Evolutionary conservation across 306 rosid genomes (phyloP), one percentile per base, ranked within the genome.

Genomic region (Hippophae rhamnoides): DNA sequence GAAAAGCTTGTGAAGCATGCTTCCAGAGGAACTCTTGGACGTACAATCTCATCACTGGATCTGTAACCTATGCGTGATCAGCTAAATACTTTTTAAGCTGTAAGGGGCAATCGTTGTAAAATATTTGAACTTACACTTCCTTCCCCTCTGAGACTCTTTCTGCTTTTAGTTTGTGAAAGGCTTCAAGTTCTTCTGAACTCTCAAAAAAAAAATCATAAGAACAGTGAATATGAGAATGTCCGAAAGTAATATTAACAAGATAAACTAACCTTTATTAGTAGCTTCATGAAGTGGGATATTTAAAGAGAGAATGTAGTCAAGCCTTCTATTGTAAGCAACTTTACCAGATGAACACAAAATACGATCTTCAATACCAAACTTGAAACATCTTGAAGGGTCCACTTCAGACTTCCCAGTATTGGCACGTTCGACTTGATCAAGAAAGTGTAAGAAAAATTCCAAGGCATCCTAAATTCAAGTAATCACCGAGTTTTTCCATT

Each of bases 311-410:
- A 88, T 92, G 63, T 86, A 88, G 71, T 92, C 99, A 52, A 67
- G 70, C 76, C 97, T 89, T 80, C 80, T 80, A 72, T 88, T 84
- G 74, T 92, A 92, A 1, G 90, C 77, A 82, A 92, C 94, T 74
- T 92, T 92, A 74, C 99, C 99, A 57, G 99, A 92, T 11, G 97
- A 88, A 66, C 99, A 92, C 69, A 75, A 23, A 61, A 92, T 88
- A 63, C 95, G 85, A 62, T 92, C 99, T 80, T 92, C 99, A 70
- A 92, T 71, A 55, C 99, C 99, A 70, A 92, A 88, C 83, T 86
- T 88, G 80, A 92, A 92, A 72, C 94, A 75, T 81, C 78, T 83
- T 40, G 85, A 77, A 73, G 99, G 95, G 82, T 86, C 89, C 67
- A 61, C 70, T 67, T 79, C 94, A 75, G 74, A 56, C 64, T 76